Evolutionary conservation across 345 rosid genomes (phyloP).

Genomic region (Viola odorata): DNA sequence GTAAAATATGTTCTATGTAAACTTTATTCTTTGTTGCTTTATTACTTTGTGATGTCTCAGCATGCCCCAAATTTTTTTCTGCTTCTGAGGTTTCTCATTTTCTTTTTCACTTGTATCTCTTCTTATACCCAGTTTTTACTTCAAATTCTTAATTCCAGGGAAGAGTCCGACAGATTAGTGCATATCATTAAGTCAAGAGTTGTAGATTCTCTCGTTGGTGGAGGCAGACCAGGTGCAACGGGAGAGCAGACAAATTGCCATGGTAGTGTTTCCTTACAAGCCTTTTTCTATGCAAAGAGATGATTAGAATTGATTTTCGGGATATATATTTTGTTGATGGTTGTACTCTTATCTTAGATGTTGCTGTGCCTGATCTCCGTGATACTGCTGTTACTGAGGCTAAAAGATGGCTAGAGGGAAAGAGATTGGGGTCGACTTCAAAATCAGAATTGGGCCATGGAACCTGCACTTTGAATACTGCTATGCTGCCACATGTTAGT

Average conservation of each 20-base stretch:
- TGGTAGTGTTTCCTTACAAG: constrained; percentile 32
- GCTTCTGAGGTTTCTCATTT: not conserved
- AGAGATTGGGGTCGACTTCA: constrained; percentile 55
- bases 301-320: not conserved
- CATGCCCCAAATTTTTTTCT: not conserved
- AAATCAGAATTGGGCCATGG: constrained; percentile 44
- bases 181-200: constrained; percentile 70
- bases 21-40: not conserved
- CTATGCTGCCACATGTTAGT: constrained; percentile 35
- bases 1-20: too few species aligned
- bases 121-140: constrained; percentile 10
- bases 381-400: constrained; percentile 63
- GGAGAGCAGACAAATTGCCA: constrained; percentile 22
- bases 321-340: constrained; percentile 10
- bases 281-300: constrained; percentile 13
- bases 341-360: constrained; percentile 30
- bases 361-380: constrained; percentile 37
- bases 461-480: constrained; percentile 30
- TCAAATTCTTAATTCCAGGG: constrained; percentile 49
- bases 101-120: constrained; percentile 4
- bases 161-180: constrained; percentile 64
- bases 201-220: constrained; percentile 30
- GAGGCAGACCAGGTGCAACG: constrained; percentile 23
- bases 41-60: not conserved
- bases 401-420: constrained; percentile 70